Base-by-base conservation (phyloP, 176 grass and related monocot species). In the Carex cristatella region DNA sequence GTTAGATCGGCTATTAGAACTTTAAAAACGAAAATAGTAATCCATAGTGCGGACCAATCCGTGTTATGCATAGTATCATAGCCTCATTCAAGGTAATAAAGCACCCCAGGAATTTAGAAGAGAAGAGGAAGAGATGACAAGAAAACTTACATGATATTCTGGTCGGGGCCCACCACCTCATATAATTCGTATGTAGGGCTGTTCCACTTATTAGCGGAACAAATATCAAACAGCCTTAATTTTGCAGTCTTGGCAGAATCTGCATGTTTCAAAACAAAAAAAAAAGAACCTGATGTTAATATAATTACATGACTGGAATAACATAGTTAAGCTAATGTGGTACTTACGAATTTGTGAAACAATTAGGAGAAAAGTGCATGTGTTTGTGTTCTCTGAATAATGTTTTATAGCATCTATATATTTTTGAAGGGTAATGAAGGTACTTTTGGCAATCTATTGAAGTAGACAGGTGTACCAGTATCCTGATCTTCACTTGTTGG, bases 101-200 rank as follows among this genome's bases (percentile, higher is more conserved):
- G 23, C 27, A 54, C 2, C 71, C 19, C 19, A 55, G 11, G n/a
- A 76, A 53, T 5, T 46, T 14, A 7, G 19, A 54, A n/a, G 71
- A 5, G n/a, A 27, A 51, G 8, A 1, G 5, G 10, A 40, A 40
- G 38, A 40, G 4, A 51, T 4, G 31, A 81, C 56, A 81, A n/a
- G 13, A 69, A 46, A 91, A 84, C 93, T 90, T 91, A 88, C 94
- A 85, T 11, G 79, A 38, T 90, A 48, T 30, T 61, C 63, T 88
- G 91, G n/a, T 13, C 8, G 44, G 86, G 57, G 66, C 88, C 38
- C 66, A 89, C 68, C 82, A 87, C 84, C 83, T 91, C 55, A 71
- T 61, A 85, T 23, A 97, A 87, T 14, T 91, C 79, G 33, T 78
- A 78, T 5, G 5, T 5, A 7, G 74, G 74, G 1, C 49, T 33